Percentiles rank a stretch among this genome's conserved stretches.
Evolutionary conservation across 306 rosid species (phyloP).

Genomic region (Quercus cerris): DNA sequence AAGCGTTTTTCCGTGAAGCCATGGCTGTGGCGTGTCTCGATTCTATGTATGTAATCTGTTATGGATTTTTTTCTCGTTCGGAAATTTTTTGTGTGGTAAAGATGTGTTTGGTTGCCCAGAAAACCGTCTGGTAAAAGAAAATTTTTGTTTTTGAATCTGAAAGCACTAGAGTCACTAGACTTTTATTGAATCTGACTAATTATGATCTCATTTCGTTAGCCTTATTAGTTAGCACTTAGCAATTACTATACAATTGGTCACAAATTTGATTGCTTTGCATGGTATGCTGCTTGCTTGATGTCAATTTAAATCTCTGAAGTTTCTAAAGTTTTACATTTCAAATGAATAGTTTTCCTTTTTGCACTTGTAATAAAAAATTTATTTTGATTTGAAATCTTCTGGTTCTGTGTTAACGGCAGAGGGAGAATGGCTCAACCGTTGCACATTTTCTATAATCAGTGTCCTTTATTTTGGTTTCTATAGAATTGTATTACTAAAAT

Average conservation of each 20-base stretch:
- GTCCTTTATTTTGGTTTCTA: no score
- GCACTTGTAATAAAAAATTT: no score
- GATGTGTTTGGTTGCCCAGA: not conserved
- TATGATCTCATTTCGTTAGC: not conserved
- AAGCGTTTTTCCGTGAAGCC: slow-evolving; percentile 29
- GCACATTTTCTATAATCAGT: no score
- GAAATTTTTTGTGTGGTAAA: not conserved
- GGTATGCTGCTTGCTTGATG: not conserved
- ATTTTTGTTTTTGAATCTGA: not conserved
- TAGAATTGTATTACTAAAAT: no score
- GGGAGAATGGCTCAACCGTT: no score
- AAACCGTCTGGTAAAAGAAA: not conserved
- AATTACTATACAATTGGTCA: no score
- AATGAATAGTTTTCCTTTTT: no score
- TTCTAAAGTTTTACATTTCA: no score
- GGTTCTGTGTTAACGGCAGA: no score
- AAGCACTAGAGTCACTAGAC: no score
- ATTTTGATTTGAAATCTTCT: no score
- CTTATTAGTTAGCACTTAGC: not conserved
- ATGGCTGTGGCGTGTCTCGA: slow-evolving; percentile 72
- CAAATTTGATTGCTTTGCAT: not conserved
- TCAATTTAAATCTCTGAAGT: no score
- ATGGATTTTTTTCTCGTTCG: not conserved
- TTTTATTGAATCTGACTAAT: not conserved
- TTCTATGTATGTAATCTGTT: not conserved